Percentiles rank a stretch among this genome's conserved stretches.
Evolutionary conservation across 129 eudicot species (phyloP).

Genomic region (Chrysanthemum makinoi): DNA sequence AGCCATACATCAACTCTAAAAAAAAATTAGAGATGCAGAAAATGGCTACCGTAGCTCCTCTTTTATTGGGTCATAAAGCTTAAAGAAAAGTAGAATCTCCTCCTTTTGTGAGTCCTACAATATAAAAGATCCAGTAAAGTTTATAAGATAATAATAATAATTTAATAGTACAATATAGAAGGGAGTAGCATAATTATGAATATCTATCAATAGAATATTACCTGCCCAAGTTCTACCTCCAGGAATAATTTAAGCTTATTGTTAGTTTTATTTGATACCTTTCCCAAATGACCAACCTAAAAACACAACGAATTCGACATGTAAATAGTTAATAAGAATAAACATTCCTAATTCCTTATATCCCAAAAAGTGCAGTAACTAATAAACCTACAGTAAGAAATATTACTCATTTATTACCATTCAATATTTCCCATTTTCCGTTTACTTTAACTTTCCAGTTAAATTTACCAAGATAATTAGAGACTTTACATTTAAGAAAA

Average conservation of each 20-base stretch:
- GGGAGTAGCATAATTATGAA: background rate
- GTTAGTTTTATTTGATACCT: background rate
- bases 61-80: constrained; percentile 79
- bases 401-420: background rate
- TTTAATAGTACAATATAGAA: background rate
- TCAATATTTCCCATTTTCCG: background rate
- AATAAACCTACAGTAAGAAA: background rate
- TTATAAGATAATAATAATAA: constrained; percentile 1
- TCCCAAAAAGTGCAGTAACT: no score
- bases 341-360: background rate
- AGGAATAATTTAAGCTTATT: constrained; percentile 85
- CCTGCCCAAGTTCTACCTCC: constrained; percentile 63
- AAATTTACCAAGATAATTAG: background rate
- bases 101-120: constrained; percentile 75
- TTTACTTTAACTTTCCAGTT: background rate
- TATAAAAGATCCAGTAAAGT: constrained; percentile 5
- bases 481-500: background rate
- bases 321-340: background rate
- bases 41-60: constrained; percentile 79
- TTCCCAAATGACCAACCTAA: constrained; percentile 60
- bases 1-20: no score
- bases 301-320: constrained; percentile 2
- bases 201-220: background rate
- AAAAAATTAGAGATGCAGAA: background rate
- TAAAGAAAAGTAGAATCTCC: constrained; percentile 80